phyloP scores from a whole-genome alignment of 148 eudicot genomes.

The Amaranthus hypochondriacus region DNA sequence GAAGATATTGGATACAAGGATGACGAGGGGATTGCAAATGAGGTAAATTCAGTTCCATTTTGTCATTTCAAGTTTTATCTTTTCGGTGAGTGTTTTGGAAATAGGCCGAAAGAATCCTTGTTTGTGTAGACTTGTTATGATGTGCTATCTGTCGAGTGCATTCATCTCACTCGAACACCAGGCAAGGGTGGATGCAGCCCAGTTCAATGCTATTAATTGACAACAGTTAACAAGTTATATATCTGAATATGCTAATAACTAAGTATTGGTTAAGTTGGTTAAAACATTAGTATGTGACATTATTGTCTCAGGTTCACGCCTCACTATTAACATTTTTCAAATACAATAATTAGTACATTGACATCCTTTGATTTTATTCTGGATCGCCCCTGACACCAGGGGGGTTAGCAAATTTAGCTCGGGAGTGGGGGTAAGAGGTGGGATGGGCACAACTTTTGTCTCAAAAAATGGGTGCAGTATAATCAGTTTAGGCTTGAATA shows the following conservation, averaged over 20 bases:
- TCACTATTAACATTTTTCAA: too few species aligned
- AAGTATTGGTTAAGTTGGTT: background rate
- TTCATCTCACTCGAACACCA: background rate
- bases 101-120: background rate
- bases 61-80: background rate
- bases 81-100: background rate
- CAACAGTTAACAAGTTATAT: too few species aligned
- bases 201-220: too few species aligned
- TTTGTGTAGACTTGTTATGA: background rate
- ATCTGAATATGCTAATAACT: too few species aligned
- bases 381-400: too few species aligned
- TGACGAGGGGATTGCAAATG: conserved; percentile 65
- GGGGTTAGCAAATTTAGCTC: too few species aligned
- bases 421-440: too few species aligned
- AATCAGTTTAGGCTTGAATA: background rate
- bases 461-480: conserved; percentile 4
- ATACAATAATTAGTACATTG: too few species aligned
- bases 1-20: conserved; percentile 73
- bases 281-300: background rate
- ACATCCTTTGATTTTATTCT: too few species aligned
- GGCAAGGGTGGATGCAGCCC: background rate
- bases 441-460: background rate
- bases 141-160: background rate
- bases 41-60: conserved; percentile 35
- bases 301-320: too few species aligned